Conservation (phyloP, 257 asterid species). For the Capsicum chinense region DNA sequence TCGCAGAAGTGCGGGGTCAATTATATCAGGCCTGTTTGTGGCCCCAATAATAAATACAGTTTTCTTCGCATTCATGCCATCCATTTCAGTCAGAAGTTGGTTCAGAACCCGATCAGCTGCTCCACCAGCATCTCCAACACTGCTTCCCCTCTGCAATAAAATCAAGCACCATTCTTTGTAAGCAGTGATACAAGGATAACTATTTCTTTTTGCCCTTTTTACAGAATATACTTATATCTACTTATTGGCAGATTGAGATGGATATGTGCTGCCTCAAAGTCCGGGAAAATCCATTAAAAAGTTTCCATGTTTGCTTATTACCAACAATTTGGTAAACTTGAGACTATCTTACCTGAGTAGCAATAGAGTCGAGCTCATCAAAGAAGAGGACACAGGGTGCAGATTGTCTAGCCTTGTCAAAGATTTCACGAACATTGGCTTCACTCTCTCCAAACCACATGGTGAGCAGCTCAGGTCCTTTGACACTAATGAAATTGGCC, state of each 20-base stretch:
- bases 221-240: not conserved
- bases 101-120: conserved; percentile 67
- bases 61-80: conserved; percentile 64
- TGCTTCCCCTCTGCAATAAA: conserved; percentile 56
- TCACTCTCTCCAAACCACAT: conserved; percentile 83
- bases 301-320: not conserved
- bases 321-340: not conserved
- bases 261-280: not conserved
- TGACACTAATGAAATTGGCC: conserved; percentile 66
- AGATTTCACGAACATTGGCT: conserved; percentile 72
- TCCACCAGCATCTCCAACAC: conserved; percentile 68
- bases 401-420: conserved; percentile 67
- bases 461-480: conserved; percentile 72
- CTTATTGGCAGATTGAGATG: not conserved
- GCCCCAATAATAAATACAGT: conserved; percentile 69
- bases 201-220: conserved; percentile 7
- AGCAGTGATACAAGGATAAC: conserved; percentile 24
- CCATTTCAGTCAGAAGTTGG: conserved; percentile 69
- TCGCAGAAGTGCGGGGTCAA: conserved; percentile 63
- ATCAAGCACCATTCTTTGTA: not conserved
- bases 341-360: conserved; percentile 49
- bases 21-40: conserved; percentile 64
- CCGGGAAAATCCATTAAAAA: not conserved
- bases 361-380: conserved; percentile 66
- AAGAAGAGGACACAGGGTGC: conserved; percentile 71